Base-by-base conservation (phyloP, 805 yeast species). In the Candida maris region DNA sequence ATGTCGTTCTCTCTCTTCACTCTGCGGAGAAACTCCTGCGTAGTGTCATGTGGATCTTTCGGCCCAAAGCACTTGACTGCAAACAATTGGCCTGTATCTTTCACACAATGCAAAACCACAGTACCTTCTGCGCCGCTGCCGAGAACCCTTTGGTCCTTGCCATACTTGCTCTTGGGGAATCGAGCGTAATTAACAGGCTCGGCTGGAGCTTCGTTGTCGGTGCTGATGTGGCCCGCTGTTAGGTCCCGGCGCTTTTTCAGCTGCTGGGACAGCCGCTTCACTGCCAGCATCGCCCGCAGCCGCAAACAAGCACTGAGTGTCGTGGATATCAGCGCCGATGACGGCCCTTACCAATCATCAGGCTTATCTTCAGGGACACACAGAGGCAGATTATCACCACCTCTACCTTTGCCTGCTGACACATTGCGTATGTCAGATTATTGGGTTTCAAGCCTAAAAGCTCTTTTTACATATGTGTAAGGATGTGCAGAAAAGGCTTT, bases 11-110 rank as follows among this genome's bases (percentile, higher is more conserved):
- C 79, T 34, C 55, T 59, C 6, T 50, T 39, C 0, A 67, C 64
- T n/a, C 75, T 45, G 2, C 35, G 45, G 9, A 50, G 46, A 43
- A 68, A 71, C 33, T 70, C 76, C n/a, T 42, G 27, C 23, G 56
- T 57, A 3, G 64, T 39, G 45, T 73, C 77, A 37, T 61, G 47
- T 5, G 40, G 37, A 36, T 73, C 79, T 34, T 52, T 59, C 3
- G 55, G 40, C 22, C 58, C 60, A 52, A 71, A 74, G 1, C 58
- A 56, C 49, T 78, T 77, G 3, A 76, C 60, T 0, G 78, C 83
- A 40, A 37, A 56, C 1, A 25, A 20, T 4, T 36, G 24, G 6
- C 42, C 37, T 0, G 45, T 30, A 6, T 28, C 16, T 3, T 30
- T 15, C 36, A 27, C 34, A 5, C 23, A 25, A 29, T 52, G 42